phyloP scores from a whole-genome alignment of 2,329 filamentous ascomycete genomes.

The Penicillium sp. region DNA sequence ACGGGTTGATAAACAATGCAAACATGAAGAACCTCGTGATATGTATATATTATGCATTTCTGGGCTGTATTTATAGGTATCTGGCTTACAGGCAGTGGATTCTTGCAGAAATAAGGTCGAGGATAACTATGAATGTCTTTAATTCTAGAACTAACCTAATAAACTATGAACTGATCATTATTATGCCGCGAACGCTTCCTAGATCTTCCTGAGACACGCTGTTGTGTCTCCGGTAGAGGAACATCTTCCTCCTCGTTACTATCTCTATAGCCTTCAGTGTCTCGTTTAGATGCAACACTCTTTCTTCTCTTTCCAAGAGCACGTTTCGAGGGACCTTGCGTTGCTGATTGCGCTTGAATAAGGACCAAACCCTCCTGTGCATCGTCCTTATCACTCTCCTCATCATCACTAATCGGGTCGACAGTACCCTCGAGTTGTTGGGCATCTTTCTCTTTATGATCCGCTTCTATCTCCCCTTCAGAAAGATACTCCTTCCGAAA shows the following conservation, averaged over 20 bases:
- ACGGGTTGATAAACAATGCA: not conserved
- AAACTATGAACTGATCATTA: not conserved
- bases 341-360: too few relatives aligned
- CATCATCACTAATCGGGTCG: too few relatives aligned
- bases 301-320: too few relatives aligned
- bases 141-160: not conserved
- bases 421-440: too few relatives aligned
- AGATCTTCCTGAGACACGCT: not conserved
- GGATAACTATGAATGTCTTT: not conserved
- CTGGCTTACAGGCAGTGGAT: not conserved
- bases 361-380: too few relatives aligned
- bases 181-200: not conserved
- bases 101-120: not conserved
- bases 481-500: too few relatives aligned
- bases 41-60: not conserved
- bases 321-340: too few relatives aligned
- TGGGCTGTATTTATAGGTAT: constrained; percentile 4
- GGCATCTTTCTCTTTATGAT: too few relatives aligned
- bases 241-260: not conserved
- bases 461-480: too few relatives aligned
- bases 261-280: too few relatives aligned
- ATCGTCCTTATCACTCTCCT: too few relatives aligned
- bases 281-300: too few relatives aligned
- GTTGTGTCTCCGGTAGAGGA: not conserved
- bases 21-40: not conserved